These are phyloP conservation scores for Akanthomyces dipterigenus DNA, from an alignment of 2,329 filamentous ascomycete species.

Conservation along the genomic window DNA sequence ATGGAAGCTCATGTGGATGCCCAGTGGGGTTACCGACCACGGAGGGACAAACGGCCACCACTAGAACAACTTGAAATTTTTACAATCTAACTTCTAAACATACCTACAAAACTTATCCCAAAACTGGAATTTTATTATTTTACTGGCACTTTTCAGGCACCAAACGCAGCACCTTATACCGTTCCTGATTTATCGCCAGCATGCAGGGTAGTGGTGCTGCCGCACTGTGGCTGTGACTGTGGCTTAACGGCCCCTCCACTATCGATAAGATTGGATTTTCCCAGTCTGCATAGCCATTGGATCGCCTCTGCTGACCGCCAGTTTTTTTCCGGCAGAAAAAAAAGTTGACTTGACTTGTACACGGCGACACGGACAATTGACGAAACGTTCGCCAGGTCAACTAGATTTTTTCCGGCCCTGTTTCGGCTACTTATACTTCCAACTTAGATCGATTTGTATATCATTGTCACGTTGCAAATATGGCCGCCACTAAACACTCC, in stretches of 20 bases:
- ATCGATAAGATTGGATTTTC: slow-evolving; percentile 27
- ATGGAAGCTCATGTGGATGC: slow-evolving; percentile 6
- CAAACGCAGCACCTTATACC: neutral
- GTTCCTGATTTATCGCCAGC: neutral
- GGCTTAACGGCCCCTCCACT: slow-evolving; percentile 14
- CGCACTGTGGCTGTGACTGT: neutral
- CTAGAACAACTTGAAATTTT: neutral
- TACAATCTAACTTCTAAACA: neutral
- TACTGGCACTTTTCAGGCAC: no score
- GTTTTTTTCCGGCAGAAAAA: slow-evolving; percentile 6
- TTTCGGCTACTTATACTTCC: neutral
- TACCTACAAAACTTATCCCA: no score
- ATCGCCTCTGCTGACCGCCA: slow-evolving; percentile 7
- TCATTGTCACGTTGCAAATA: slow-evolving; percentile 14
- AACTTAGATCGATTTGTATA: neutral
- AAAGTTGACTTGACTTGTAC: neutral
- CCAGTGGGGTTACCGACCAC: neutral
- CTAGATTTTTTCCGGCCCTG: neutral
- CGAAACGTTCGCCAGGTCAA: neutral
- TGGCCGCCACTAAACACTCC: slow-evolving; percentile 36
- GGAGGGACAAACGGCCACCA: neutral
- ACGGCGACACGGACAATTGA: neutral
- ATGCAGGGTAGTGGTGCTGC: neutral
- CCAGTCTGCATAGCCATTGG: slow-evolving; percentile 3
- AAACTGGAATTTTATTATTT: neutral